Conservation (phyloP, 768 basidiomycete species). For the Tulasnella sp. region DNA sequence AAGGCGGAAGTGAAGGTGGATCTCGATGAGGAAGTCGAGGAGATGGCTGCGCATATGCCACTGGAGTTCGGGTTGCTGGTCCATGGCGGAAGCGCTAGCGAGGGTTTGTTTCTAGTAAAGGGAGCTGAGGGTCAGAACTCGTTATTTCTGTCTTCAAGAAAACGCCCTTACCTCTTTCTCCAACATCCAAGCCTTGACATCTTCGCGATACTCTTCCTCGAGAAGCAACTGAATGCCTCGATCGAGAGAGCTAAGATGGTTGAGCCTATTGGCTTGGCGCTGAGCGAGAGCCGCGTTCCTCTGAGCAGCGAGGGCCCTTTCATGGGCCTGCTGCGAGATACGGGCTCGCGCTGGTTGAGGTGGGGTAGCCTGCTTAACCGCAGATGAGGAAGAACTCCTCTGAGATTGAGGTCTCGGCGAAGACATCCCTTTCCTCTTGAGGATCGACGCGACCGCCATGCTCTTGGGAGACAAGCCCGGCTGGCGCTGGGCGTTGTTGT, state of each 20-base stretch:
- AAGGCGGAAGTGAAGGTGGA: conserved; percentile 96
- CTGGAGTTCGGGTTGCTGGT: conserved; percentile 97
- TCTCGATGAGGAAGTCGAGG: conserved; percentile 98
- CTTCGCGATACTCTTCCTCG: conserved; percentile 95
- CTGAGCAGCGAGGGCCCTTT: conserved; percentile 33
- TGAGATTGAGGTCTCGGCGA: neutral
- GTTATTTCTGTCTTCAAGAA: neutral
- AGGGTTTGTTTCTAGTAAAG: conserved; percentile 71
- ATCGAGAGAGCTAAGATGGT: conserved; percentile 55
- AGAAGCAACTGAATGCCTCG: conserved; percentile 70
- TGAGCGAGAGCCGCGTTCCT: conserved; percentile 34
- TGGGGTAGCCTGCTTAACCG: conserved; percentile 18
- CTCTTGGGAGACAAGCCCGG: conserved; percentile 30
- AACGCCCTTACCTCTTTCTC: conserved; percentile 84
- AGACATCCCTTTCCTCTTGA: conserved; percentile 29
- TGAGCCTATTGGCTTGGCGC: conserved; percentile 27
- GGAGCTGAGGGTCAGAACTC: conserved; percentile 32
- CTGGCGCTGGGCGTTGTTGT: conserved; percentile 20
- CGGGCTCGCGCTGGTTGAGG: conserved; percentile 26
- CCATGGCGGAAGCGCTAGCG: conserved; percentile 95
- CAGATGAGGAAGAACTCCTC: neutral
- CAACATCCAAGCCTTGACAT: conserved; percentile 93
- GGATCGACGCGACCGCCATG: conserved; percentile 18
- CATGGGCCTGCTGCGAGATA: conserved; percentile 23
- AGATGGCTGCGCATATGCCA: conserved; percentile 99